Evolutionary conservation across 345 rosid genomes (phyloP), one percentile per base, ranked within the genome.

Genomic region (Clarkia xantiana): DNA sequence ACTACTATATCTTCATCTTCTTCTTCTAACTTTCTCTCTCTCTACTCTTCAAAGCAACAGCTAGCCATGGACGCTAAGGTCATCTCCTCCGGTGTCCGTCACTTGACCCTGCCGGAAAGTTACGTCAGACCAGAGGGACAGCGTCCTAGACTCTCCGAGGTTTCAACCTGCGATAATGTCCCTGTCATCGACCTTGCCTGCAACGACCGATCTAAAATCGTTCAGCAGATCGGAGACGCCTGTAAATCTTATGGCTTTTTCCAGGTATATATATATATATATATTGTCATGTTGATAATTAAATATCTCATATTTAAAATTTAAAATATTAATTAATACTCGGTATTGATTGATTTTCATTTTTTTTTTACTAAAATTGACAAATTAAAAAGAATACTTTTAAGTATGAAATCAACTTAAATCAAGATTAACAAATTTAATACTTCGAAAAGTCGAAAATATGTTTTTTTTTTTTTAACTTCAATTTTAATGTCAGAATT

Each of bases 121-220:
- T 84, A 77, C 60, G 64, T 84, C 58, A 59, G 94, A 52, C 86
- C 84, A 22, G 76, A 71, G 50, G 63, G 81, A 3, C 84, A 88
- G 40, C 81, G 94, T 11, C 89, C 94, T 10, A 66, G 71, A 3
- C 68, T 84, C 19, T 65, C 74, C 0, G 89, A 84, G 61, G 84
- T 88, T 18, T 60, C 67, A 1, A 23, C 59, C 18, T 73, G 77
- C 19, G 61, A 74, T 22, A 57, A 79, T 57, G 73, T 88, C 51
- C 93, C 94, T 10, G 52, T 76, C 47, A 64, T 88, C 56, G 93
- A 88, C 62, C 58, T 88, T 22, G 69, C 76, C 42, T 63, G 64
- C 57, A 45, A 55, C 1, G 77, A 84, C 52, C 55, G 76, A 47
- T 47, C 70, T 61, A 64, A 17, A 14, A 45, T 78, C 38, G 60